phyloP scores from a whole-genome alignment of 345 rosid genomes.

The Syzygium aromaticum region DNA sequence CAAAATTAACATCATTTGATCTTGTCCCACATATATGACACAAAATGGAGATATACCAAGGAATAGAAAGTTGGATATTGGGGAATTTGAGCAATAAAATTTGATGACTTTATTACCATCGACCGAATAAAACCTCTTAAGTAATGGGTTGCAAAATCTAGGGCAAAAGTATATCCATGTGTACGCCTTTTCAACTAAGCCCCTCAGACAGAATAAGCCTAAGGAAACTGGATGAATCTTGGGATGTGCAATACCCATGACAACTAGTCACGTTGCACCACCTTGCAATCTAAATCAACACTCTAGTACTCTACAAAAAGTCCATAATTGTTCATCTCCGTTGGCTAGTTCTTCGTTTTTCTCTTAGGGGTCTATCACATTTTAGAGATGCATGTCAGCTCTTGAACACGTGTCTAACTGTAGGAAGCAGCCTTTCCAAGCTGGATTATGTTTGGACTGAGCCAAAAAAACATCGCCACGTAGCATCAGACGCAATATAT shows the following conservation, averaged over 20 bases:
- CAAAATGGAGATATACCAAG: background rate
- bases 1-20: background rate
- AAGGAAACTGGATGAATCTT: background rate
- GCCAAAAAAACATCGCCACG: background rate
- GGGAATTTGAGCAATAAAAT: background rate
- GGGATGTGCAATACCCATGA: background rate
- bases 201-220: background rate
- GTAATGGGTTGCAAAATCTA: background rate
- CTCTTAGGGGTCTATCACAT: background rate
- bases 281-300: background rate
- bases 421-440: background rate
- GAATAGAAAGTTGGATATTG: background rate
- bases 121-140: background rate
- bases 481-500: background rate
- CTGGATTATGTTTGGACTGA: background rate
- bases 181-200: too few species aligned
- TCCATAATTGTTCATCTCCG: background rate
- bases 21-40: background rate
- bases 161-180: background rate
- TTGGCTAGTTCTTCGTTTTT: background rate
- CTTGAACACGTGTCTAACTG: background rate
- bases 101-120: background rate
- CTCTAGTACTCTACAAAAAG: background rate
- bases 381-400: background rate
- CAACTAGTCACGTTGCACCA: background rate